Percentiles rank a stretch among this genome's conserved stretches.
Evolutionary conservation across 345 rosid species (phyloP).

Genomic region (Eucalyptus regnans): DNA sequence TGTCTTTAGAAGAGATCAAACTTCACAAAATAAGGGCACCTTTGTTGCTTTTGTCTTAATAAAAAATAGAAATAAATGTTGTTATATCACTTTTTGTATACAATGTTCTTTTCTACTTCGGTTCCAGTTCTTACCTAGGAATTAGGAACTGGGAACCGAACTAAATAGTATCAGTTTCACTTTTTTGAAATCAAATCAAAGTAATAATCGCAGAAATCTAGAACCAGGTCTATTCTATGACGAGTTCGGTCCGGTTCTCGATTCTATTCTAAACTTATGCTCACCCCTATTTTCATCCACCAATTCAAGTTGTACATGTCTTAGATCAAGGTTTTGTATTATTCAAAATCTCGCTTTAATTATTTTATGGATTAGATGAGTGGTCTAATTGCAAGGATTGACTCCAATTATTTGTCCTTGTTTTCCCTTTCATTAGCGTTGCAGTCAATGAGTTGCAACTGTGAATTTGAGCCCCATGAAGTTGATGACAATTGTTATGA

Average conservation of each 20-base stretch:
- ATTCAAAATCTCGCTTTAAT: not conserved
- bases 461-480: not conserved
- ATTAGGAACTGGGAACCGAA: too few relatives aligned
- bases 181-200: not conserved
- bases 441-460: not conserved
- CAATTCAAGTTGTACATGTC: not conserved
- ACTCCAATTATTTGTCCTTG: not conserved
- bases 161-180: fast-evolving
- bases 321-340: not conserved
- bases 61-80: not conserved
- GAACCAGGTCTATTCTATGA: not conserved
- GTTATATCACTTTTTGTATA: not conserved
- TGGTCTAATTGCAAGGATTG: not conserved
- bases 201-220: fast-evolving
- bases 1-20: not conserved
- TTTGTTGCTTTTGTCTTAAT: not conserved
- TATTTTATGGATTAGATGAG: not conserved
- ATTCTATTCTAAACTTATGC: too few relatives aligned
- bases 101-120: not conserved
- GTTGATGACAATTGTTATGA: not conserved
- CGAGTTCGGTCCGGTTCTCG: fast-evolving
- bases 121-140: not conserved
- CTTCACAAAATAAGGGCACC: not conserved
- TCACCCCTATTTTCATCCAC: not conserved
- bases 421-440: not conserved